These are phyloP conservation scores for Nakazawaea ishiwadae DNA, from an alignment of 805 yeast genomes.

Conservation along the genomic window DNA sequence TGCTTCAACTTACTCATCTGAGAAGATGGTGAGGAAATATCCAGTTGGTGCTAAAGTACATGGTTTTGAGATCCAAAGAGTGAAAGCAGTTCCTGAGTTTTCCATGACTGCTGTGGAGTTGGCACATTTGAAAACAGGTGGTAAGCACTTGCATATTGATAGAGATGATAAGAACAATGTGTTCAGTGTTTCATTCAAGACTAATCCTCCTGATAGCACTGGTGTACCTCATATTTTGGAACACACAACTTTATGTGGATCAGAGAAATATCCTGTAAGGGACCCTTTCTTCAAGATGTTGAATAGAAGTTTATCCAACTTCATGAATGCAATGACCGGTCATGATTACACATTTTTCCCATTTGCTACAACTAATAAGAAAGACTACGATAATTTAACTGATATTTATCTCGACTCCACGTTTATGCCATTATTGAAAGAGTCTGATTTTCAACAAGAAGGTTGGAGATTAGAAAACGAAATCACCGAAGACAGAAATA, in stretches of 20 bases:
- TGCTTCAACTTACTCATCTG: constrained; percentile 14
- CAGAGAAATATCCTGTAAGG: constrained; percentile 84
- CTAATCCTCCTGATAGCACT: constrained; percentile 91
- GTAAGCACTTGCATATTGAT: constrained; percentile 82
- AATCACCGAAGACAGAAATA: constrained; percentile 45
- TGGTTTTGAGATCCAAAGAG: constrained; percentile 65
- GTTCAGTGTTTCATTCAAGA: constrained; percentile 84
- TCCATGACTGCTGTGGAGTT: constrained; percentile 75
- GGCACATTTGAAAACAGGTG: constrained; percentile 62
- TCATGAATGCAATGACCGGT: constrained; percentile 99
- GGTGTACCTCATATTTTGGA: constrained; percentile 96
- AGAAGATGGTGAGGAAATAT: constrained; percentile 35
- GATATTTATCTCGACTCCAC: constrained; percentile 87
- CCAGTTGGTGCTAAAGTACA: constrained; percentile 59
- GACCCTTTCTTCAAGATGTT: constrained; percentile 98
- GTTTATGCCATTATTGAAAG: constrained; percentile 70
- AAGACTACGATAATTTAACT: constrained; percentile 79
- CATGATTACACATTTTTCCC: constrained; percentile 95
- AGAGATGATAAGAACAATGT: constrained; percentile 82
- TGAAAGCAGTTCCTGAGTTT: constrained; percentile 73
- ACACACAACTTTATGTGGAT: constrained; percentile 95
- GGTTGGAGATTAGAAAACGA: constrained; percentile 95
- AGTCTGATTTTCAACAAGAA: constrained; percentile 87
- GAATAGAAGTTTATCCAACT: constrained; percentile 88
- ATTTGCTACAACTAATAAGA: constrained; percentile 85